Percentiles rank a stretch among this genome's conserved stretches.
Evolutionary conservation across 441 rosid genomes (phyloP).

Genomic region (Macaranga tanarius): DNA sequence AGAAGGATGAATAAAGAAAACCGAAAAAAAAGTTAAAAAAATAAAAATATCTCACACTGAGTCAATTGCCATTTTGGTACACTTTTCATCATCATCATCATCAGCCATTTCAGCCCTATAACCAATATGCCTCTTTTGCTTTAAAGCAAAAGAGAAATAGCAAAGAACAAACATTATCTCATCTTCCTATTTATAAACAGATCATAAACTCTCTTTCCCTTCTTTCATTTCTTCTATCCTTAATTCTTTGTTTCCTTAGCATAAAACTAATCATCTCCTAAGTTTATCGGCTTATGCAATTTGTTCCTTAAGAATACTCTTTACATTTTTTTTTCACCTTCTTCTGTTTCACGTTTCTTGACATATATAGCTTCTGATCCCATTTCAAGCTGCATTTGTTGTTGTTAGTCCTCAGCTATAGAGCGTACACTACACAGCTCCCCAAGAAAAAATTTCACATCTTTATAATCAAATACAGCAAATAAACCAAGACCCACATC

Average conservation of each 20-base stretch:
- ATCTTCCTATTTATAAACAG: neutral
- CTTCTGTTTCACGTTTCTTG: neutral
- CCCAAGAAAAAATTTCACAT: neutral
- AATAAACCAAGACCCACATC: conserved; percentile 6
- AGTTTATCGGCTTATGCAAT: neutral
- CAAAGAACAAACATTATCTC: neutral
- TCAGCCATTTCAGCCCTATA: neutral
- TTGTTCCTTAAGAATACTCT: neutral
- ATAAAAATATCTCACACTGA: conserved; percentile 13
- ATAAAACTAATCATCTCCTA: neutral
- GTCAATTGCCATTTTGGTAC: neutral
- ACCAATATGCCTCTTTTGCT: neutral
- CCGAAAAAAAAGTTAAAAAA: neutral
- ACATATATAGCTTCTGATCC: neutral
- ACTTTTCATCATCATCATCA: conserved; percentile 19
- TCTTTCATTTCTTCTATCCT: neutral
- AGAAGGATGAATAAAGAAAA: conserved; percentile 10
- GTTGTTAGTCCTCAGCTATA: neutral
- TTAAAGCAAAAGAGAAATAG: neutral
- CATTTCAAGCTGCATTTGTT: conserved; percentile 6
- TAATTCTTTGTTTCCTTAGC: neutral
- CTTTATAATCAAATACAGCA: neutral
- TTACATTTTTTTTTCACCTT: too few relatives aligned
- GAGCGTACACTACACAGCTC: neutral
- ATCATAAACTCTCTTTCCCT: neutral